These are phyloP conservation scores for Kregervanrija delftensis DNA, from an alignment of 805 yeast species.

Conservation along the genomic window DNA sequence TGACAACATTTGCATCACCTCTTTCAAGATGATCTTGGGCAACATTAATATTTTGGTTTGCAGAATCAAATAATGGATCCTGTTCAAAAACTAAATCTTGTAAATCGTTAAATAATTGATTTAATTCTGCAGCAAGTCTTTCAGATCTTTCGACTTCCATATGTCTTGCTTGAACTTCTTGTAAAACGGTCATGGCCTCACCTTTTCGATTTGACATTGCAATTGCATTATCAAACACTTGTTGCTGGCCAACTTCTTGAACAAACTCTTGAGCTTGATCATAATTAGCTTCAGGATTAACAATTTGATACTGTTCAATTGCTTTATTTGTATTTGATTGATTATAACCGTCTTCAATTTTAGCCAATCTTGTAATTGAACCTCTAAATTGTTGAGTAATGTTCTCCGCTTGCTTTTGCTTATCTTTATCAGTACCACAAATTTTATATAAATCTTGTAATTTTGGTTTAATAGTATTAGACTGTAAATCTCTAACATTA, in stretches of 20 bases:
- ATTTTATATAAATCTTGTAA: constrained; percentile 71
- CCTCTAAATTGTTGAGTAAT: constrained; percentile 79
- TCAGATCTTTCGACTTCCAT: constrained; percentile 91
- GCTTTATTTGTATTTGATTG: constrained; percentile 83
- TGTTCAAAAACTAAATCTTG: constrained; percentile 94
- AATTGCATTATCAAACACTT: constrained; percentile 90
- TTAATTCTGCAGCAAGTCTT: constrained; percentile 90
- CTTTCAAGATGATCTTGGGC: constrained; percentile 90
- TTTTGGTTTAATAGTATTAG: constrained; percentile 56
- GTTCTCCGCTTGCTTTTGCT: constrained; percentile 85
- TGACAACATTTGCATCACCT: constrained; percentile 89
- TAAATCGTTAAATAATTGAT: constrained; percentile 92
- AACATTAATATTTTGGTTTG: constrained; percentile 69
- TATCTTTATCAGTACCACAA: constrained; percentile 68
- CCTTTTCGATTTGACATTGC: constrained; percentile 83
- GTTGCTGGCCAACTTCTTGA: constrained; percentile 79
- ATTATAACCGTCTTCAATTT: constrained; percentile 79
- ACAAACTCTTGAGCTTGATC: constrained; percentile 81
- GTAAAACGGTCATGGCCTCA: constrained; percentile 90
- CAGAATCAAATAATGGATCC: constrained; percentile 77
- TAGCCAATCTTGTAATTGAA: constrained; percentile 79
- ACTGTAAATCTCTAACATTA: constrained; percentile 75
- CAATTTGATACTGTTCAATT: constrained; percentile 86
- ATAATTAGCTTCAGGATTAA: constrained; percentile 77
- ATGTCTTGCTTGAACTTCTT: constrained; percentile 94